phyloP scores from a whole-genome alignment of 192 early-diverging fungal species.

The Coemansia sp. region DNA sequence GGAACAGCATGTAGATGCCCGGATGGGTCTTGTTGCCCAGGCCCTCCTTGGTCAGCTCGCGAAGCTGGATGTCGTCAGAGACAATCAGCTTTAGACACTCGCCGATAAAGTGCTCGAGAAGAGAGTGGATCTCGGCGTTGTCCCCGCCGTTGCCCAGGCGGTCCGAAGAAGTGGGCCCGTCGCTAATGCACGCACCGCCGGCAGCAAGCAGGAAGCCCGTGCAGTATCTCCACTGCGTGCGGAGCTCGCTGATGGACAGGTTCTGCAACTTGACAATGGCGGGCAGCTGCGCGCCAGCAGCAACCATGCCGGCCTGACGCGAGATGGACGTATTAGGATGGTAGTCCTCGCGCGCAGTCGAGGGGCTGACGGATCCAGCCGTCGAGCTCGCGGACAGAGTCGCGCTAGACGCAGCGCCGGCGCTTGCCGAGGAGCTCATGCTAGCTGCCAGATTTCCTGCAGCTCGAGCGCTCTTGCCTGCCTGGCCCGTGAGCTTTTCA shows the following conservation, averaged over 20 bases:
- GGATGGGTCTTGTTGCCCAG: conserved; percentile 54
- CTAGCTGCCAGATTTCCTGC: conserved; percentile 2
- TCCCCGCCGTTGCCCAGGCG: conserved; percentile 41
- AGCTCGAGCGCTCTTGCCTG: conserved; percentile 27
- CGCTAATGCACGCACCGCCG: conserved; percentile 45
- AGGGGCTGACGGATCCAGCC: not conserved
- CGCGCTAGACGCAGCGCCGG: not conserved
- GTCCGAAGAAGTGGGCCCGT: conserved; percentile 25
- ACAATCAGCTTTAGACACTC: conserved; percentile 54
- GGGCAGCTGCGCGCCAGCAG: conserved; percentile 43
- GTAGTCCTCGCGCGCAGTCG: conserved; percentile 14
- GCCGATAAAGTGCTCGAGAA: conserved; percentile 54
- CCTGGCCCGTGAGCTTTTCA: conserved; percentile 48
- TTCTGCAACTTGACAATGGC: conserved; percentile 27
- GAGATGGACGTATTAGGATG: conserved; percentile 1
- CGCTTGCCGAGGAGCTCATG: not conserved
- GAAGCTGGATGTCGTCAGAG: conserved; percentile 51
- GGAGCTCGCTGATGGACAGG: conserved; percentile 42
- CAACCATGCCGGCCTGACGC: conserved; percentile 24
- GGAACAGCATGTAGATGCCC: conserved; percentile 51
- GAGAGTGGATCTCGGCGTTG: conserved; percentile 46
- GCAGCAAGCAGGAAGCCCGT: conserved; percentile 52
- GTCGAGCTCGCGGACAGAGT: conserved; percentile 4
- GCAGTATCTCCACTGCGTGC: conserved; percentile 54
- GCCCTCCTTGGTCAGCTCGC: conserved; percentile 51